phyloP scores from a whole-genome alignment of 495 filamentous ascomycete genomes.

The Xylaria flabelliformis region DNA sequence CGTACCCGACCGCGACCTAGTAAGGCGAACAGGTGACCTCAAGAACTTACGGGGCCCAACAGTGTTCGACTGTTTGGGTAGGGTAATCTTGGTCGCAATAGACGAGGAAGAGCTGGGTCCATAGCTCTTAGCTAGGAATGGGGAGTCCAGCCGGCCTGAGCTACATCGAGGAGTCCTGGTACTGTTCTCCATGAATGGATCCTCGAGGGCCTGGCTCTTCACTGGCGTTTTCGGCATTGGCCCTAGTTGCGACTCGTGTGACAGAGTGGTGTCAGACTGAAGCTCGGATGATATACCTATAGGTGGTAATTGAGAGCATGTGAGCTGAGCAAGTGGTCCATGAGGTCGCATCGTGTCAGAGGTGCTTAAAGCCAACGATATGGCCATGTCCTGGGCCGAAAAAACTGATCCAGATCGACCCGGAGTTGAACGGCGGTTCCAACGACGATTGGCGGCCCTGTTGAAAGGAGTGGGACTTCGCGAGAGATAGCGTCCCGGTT shows the following conservation, averaged over 20 bases:
- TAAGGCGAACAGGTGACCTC: constrained; percentile 54
- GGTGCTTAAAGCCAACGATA: constrained; percentile 82
- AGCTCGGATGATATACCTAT: constrained; percentile 31
- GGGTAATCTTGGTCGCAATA: constrained; percentile 45
- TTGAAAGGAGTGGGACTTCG: constrained; percentile 76
- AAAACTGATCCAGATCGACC: constrained; percentile 47
- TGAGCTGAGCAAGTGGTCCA: constrained; percentile 69
- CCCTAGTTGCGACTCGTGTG: constrained; percentile 26
- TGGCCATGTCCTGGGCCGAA: constrained; percentile 79
- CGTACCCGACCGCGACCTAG: constrained; percentile 49
- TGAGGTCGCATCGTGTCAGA: constrained; percentile 78
- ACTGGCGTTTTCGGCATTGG: constrained; percentile 18
- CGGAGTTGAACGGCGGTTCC: constrained; percentile 49
- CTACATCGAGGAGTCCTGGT: constrained; percentile 25
- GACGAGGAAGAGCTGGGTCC: constrained; percentile 57
- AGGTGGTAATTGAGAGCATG: constrained; percentile 42
- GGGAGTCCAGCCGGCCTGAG: constrained; percentile 63
- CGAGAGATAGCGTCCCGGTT: constrained; percentile 66
- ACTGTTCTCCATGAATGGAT: constrained; percentile 2
- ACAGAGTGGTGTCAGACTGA: constrained; percentile 16
- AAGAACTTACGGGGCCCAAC: constrained; percentile 51
- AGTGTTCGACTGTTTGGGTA: constrained; percentile 51
- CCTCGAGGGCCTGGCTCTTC: neutral
- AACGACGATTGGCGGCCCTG: constrained; percentile 58
- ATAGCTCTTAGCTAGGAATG: constrained; percentile 61